Base-by-base conservation (phyloP, 2,329 filamentous ascomycete genomes). In the Aspergillus ruber region DNA sequence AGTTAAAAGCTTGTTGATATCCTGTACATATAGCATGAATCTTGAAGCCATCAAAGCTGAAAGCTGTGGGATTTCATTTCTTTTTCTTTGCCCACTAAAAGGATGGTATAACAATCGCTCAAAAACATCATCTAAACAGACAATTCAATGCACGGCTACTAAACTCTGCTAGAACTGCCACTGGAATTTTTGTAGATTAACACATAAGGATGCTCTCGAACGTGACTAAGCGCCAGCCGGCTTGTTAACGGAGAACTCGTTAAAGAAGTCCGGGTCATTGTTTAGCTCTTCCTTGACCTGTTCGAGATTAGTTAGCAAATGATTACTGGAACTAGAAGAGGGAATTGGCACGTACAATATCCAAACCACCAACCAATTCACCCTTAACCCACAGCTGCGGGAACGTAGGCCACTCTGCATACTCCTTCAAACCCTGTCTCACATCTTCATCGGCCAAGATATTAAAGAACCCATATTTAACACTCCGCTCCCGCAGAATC, bases 381-480 rank as follows among this genome's bases (percentile, higher is more conserved):
- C 93, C 91, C 50, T 85, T 81, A 10, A 95, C 82, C 84, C 91
- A 98, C 53, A 98, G 74, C 70, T 98, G 93, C 17, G 93, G 93
- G 71, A 89, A 98, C 0, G 93, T 98, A 8, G 93, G 93, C 93
- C 93, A 98, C 53, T 97, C 93, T n/a, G 90, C 90, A 67, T 84
- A 97, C 72, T 93, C 88, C 78, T 98, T 98, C 63, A 98, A 73
- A 0, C 93, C 93, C 73, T 97, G 91, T 51, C 93, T 81, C 42
- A 98, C 93, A 69, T 97, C 91, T 62, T 98, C 91, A 66, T 98
- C 93, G 54, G 93, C 93, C 59, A 98, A 72, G 55, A 98, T 98
- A 67, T 98, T 97, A 77, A 98, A 98, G 77, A 98, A 98, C 17
- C 93, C 93, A 68, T 97, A 98, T 67, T 95, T 89, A 51, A 98